Evolutionary conservation across 2,329 filamentous ascomycete species (phyloP).

Genomic region (Phoma herbarum): DNA sequence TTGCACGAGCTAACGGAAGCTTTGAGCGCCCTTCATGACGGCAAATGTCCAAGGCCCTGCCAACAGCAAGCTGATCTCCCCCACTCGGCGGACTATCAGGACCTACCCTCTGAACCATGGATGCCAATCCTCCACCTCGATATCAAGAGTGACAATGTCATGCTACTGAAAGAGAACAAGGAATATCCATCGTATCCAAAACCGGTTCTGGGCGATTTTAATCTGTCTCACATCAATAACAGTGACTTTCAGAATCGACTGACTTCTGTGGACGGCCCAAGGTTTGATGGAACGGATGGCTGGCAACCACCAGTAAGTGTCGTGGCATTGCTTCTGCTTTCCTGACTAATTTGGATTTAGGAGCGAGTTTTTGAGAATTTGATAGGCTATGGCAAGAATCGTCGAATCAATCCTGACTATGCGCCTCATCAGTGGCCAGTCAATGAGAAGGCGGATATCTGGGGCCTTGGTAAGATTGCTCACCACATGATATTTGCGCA

Average conservation of each 20-base stretch:
- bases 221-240: neutral
- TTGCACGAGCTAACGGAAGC: neutral
- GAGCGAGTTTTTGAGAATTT: neutral
- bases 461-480: neutral
- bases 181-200: neutral
- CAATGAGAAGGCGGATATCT: neutral
- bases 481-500: slow-evolving; percentile 2
- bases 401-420: neutral
- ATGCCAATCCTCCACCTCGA: neutral
- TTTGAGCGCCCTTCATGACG: neutral
- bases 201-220: neutral
- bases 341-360: neutral
- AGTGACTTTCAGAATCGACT: neutral
- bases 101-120: neutral
- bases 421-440: slow-evolving; percentile 1
- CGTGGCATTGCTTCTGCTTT: neutral
- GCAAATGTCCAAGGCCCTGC: neutral
- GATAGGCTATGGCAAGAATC: neutral
- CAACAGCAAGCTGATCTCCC: neutral
- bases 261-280: neutral
- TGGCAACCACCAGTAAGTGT: slow-evolving; percentile 1
- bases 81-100: neutral
- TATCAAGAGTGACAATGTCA: neutral
- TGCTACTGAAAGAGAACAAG: neutral
- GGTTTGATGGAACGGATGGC: neutral